These are phyloP conservation scores for Botrytis galanthina DNA, from an alignment of 2,329 filamentous ascomycete genomes.

Conservation along the genomic window DNA sequence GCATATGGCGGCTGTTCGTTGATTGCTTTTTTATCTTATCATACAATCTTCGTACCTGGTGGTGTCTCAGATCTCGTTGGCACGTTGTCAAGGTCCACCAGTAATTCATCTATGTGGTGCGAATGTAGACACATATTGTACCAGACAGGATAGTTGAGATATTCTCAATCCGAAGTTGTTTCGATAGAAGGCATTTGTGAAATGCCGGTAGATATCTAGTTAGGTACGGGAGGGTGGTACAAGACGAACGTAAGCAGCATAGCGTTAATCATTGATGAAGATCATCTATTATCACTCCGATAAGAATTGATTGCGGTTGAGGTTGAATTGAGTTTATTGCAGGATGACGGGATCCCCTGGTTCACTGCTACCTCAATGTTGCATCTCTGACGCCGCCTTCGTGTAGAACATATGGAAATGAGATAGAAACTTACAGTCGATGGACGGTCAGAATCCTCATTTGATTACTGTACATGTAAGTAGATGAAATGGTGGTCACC, in stretches of 20 bases:
- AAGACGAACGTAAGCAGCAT: constrained; percentile 9
- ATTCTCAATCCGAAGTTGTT: not conserved
- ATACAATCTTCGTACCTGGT: constrained; percentile 5
- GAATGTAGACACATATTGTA: not conserved
- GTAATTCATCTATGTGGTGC: not conserved
- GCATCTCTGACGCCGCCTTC: constrained; percentile 5
- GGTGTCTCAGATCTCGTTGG: constrained; percentile 18
- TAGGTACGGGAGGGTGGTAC: not conserved
- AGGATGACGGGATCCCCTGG: constrained; percentile 3
- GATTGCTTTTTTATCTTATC: constrained; percentile 4
- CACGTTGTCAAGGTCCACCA: constrained; percentile 4
- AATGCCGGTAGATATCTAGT: constrained; percentile 7
- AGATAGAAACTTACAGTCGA: not conserved
- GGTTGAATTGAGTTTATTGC: not conserved
- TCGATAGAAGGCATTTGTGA: not conserved
- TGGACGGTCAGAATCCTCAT: not conserved
- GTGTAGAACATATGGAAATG: not conserved
- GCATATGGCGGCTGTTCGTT: constrained; percentile 16
- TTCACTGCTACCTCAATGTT: constrained; percentile 2
- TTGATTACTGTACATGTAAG: not conserved
- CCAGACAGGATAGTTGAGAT: not conserved
- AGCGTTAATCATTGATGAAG: not conserved
- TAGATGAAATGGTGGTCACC: not conserved
- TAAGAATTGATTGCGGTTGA: not conserved
- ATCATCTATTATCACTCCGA: constrained; percentile 9